Evolutionary conservation across 2,329 filamentous ascomycete species (phyloP), one percentile per base, ranked within the genome.

Genomic region (Cadophora malorum): DNA sequence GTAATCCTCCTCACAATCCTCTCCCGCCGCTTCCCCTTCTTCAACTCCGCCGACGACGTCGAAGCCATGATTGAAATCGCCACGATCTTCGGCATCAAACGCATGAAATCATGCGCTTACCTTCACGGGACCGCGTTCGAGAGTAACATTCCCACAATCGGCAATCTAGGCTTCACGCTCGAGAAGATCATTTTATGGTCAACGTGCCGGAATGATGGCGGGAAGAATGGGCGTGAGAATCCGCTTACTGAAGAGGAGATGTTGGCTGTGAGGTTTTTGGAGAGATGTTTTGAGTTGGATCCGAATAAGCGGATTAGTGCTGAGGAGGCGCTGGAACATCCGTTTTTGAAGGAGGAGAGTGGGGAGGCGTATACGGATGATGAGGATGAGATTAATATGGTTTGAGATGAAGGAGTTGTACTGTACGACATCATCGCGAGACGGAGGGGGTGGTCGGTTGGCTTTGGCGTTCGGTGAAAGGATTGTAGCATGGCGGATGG

Each of bases 1-100:
- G 94, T 99, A n/a, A 97, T 99, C 65, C 85, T 99, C 2, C 84
- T 99, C n/a, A 99, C 96, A 0, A 91, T 99, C 71, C 84, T 99
- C 16, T 95, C 92, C 50, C 91, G 91, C 66, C 90, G 96, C 4
- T 99, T 99, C 75, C 96, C 96, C 1, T 99, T 99, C 81, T 99
- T 99, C 85, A 97, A 99, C 81, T 97, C 93, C 56, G 91, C 94
- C n/a, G 96, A 99, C 78, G 96, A 99, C 75, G 91, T 99, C 59
- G 96, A 99, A 77, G 96, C 96, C 63, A 91, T 97, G 86, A 95
- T 99, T 73, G 96, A 99, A 80, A 96, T 99, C 73, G 92, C 94
- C 45, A 97, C 93, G 67, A 97, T 99, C 69, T 97, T 98, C 78
- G 96, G 96, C 61, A 85, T 86, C 52, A 90, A 87, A 77, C 89